Percentiles rank a stretch among this genome's conserved stretches.
phyloP scores from a whole-genome alignment of 495 filamentous ascomycete genomes.

The Penicillium desertorum region DNA sequence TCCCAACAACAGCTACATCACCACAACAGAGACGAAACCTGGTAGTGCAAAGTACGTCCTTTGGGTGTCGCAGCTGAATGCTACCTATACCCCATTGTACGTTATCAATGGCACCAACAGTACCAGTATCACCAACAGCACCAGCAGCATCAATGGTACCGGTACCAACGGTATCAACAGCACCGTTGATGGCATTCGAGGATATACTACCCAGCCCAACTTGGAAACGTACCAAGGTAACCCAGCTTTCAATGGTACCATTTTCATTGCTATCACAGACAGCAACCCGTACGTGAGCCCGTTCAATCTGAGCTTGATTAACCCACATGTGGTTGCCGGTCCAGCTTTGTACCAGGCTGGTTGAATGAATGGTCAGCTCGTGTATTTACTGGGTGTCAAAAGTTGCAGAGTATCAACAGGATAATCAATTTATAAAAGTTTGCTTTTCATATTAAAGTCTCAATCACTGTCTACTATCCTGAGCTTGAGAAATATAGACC shows the following conservation, averaged over 20 bases:
- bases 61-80: constrained; percentile 82
- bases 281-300: constrained; percentile 65
- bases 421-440: not conserved
- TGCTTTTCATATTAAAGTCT: not conserved
- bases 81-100: constrained; percentile 72
- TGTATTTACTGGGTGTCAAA: not conserved
- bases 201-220: constrained; percentile 69
- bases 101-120: constrained; percentile 40
- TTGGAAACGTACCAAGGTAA: constrained; percentile 61
- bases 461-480: too few species aligned
- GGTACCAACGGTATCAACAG: constrained; percentile 41
- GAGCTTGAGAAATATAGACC: not conserved
- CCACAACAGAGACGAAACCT: constrained; percentile 50
- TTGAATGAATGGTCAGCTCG: constrained; percentile 37
- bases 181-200: constrained; percentile 51
- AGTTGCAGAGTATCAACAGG: not conserved
- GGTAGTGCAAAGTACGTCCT: constrained; percentile 63
- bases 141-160: constrained; percentile 44
- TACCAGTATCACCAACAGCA: constrained; percentile 34
- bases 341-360: constrained; percentile 79
- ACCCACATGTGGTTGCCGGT: constrained; percentile 73
- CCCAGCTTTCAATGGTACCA: constrained; percentile 73
- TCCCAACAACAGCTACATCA: constrained; percentile 80
- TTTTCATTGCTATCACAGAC: constrained; percentile 78
- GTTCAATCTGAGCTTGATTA: constrained; percentile 72